A percentile compares a stretch with the other conserved stretches of the same genome.
Evolutionary conservation across 2,329 filamentous ascomycete species (phyloP).

Genomic region (Trichoderma simmonsii): DNA sequence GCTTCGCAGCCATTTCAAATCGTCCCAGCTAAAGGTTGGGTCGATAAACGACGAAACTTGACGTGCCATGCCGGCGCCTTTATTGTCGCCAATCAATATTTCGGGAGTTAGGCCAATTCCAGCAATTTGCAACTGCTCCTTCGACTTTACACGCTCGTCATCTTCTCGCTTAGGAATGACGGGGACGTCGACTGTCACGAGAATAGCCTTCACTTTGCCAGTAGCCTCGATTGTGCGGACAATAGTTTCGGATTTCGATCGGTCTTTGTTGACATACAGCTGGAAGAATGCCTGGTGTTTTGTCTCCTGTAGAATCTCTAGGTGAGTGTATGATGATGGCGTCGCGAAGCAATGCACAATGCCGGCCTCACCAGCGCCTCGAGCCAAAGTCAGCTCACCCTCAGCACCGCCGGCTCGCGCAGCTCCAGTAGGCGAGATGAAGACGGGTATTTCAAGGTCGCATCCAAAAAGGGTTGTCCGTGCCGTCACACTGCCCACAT

Average conservation of each 20-base stretch:
- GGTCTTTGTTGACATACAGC: constrained; percentile 2
- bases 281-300: constrained; percentile 7
- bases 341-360: constrained; percentile 12
- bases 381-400: constrained; percentile 7
- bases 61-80: constrained; percentile 1
- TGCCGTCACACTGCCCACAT: neutral
- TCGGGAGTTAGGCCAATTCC: neutral
- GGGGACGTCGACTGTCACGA: constrained; percentile 4
- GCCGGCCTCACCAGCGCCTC: neutral
- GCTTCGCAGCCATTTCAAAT: constrained; percentile 6
- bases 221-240: constrained; percentile 10
- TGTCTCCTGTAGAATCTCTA: neutral
- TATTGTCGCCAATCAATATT: neutral
- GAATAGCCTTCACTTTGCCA: constrained; percentile 5
- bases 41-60: constrained; percentile 8
- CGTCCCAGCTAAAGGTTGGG: constrained; percentile 4
- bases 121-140: neutral
- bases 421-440: constrained; percentile 7
- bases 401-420: constrained; percentile 6
- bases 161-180: constrained; percentile 6
- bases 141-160: constrained; percentile 8
- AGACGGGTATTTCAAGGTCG: constrained; percentile 11
- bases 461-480: constrained; percentile 2
- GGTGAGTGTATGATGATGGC: neutral
- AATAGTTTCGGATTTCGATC: neutral